These are phyloP conservation scores for Evernia prunastri DNA, from an alignment of 495 filamentous ascomycete genomes.

Conservation along the genomic window DNA sequence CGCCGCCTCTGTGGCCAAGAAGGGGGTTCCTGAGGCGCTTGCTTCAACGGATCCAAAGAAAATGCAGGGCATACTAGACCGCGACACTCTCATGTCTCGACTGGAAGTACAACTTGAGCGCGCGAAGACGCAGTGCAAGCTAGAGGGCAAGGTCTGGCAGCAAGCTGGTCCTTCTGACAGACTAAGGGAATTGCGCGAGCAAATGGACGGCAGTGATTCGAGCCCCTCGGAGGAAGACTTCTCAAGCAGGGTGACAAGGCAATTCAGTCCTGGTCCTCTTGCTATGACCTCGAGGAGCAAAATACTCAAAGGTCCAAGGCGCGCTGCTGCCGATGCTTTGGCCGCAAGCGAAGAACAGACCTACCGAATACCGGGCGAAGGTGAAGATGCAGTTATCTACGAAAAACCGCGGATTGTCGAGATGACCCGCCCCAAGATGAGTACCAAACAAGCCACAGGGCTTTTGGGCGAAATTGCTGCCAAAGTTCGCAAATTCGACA, in stretches of 20 bases:
- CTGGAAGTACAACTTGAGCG: conserved; percentile 91
- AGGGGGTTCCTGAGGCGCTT: conserved; percentile 49
- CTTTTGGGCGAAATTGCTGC: conserved; percentile 74
- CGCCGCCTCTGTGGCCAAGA: conserved; percentile 77
- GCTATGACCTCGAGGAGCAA: conserved; percentile 59
- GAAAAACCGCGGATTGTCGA: conserved; percentile 63
- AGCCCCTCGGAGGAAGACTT: conserved; percentile 43
- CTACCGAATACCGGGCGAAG: conserved; percentile 41
- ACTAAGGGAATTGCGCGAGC: conserved; percentile 82
- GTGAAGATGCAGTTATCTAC: conserved; percentile 47
- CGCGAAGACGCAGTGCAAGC: conserved; percentile 96
- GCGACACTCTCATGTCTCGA: conserved; percentile 83
- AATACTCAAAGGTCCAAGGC: conserved; percentile 51
- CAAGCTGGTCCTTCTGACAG: conserved; percentile 84
- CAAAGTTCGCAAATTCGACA: conserved; percentile 68
- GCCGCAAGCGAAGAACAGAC: conserved; percentile 39
- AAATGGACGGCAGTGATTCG: conserved; percentile 69
- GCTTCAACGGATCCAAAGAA: conserved; percentile 61
- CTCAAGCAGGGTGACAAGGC: conserved; percentile 44
- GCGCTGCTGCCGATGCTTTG: conserved; percentile 34
- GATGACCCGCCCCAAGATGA: conserved; percentile 66
- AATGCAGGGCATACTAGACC: conserved; percentile 88
- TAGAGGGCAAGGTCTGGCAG: conserved; percentile 91
- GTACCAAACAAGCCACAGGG: conserved; percentile 63
- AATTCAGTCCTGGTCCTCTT: conserved; percentile 51